Base-by-base conservation (phyloP, 345 rosid genomes). In the Ceriops zippeliana region DNA sequence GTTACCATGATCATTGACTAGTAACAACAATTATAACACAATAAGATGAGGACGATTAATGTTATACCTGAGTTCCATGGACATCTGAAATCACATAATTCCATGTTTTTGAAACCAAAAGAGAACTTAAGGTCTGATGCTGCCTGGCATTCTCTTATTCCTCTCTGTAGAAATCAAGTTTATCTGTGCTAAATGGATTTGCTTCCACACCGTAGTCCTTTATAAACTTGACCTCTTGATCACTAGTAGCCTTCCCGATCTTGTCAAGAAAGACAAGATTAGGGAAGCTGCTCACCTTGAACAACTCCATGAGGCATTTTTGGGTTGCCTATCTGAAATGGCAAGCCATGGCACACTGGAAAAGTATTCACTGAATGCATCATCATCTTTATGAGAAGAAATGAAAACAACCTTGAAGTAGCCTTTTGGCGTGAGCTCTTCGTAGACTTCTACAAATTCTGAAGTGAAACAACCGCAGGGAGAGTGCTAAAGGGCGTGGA, bases 271-370 rank as follows among this genome's bases (percentile, higher is more conserved):
- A 15, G 52, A 75, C 74, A 22, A 75, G 78, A 42, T 30, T 52
- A 49, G 85, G 85, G 27, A 73, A 75, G 2, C 70, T 62, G 5
- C 52, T 66, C 20, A 63, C 80, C n/a, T 71, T 58, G 64, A 81
- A 73, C 76, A 78, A 15, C 34, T 81, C 78, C 70, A 70, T 70
- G 3, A 81, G 74, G 59, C 63, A 51, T 24, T 68, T 62, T 13
- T 54, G 37, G 32, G 49, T 52, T 42, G 31, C 62, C 49, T 53
- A 56, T 75, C 85, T 9, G 82, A 63, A 57, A 81, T 49, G 6
- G 84, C 78, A 69, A 81, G 82, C 82, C 82, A 81, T 5, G 84
- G 82, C 82, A 75, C 75, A 27, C 67, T 63, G 62, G 85, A 72
- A 65, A 78, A 81, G 67, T 66, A 75, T 7, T 24, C 60, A 2